A percentile compares a stretch with the other conserved stretches of the same genome.
Conservation (phyloP, 768 basidiomycete genomes). For the Boletus patriciae region DNA sequence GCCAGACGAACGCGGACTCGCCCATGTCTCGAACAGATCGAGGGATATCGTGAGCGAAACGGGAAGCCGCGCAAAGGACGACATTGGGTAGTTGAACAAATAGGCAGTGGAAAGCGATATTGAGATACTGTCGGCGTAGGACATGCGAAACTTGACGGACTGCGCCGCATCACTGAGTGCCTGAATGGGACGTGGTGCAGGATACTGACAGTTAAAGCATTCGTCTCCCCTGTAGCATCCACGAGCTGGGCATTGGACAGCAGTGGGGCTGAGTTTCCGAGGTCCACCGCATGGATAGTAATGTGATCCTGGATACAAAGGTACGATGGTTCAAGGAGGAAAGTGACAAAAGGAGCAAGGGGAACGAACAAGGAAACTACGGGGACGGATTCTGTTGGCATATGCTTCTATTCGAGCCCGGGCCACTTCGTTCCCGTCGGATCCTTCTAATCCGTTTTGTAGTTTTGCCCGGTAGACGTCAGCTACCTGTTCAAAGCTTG, state of each 20-base stretch:
- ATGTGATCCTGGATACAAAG: constrained; percentile 69
- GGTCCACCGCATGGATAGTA: constrained; percentile 78
- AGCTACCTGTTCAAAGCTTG: constrained; percentile 46
- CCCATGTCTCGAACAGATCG: constrained; percentile 69
- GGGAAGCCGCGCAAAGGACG: constrained; percentile 79
- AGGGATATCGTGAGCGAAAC: constrained; percentile 79
- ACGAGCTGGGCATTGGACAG: constrained; percentile 67
- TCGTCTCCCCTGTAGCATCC: constrained; percentile 8
- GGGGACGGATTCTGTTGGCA: constrained; percentile 74
- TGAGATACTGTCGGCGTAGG: constrained; percentile 81
- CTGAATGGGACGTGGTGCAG: not conserved
- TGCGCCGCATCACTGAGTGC: constrained; percentile 34
- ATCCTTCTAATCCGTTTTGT: constrained; percentile 63
- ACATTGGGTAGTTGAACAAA: constrained; percentile 82
- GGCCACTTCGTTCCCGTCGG: constrained; percentile 82
- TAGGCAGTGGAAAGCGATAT: constrained; percentile 81
- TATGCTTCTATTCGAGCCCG: constrained; percentile 77
- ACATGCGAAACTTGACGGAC: constrained; percentile 81
- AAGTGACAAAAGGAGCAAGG: not conserved
- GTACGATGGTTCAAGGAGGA: constrained; percentile 3
- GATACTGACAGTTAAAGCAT: constrained; percentile 33
- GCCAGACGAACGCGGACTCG: constrained; percentile 33
- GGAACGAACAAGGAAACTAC: constrained; percentile 60
- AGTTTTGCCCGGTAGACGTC: constrained; percentile 78
- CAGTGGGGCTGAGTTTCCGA: constrained; percentile 78